Evolutionary conservation across 169 alveolate genomes (phyloP).

Genomic region (Plasmodium falciparum): DNA sequence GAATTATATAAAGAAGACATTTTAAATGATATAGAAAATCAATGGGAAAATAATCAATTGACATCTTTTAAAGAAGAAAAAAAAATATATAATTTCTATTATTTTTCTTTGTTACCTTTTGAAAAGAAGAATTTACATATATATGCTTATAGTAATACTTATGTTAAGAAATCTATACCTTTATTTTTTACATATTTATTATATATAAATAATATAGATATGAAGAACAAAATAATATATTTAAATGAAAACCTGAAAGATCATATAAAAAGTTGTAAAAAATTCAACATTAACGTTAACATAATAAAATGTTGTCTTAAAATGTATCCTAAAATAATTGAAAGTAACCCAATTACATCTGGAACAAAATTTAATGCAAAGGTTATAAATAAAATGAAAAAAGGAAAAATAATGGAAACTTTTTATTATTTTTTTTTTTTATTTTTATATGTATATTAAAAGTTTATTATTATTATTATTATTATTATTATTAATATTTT

Average conservation of each 20-base stretch:
- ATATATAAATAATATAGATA: conserved; percentile 65
- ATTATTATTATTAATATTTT: neutral
- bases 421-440: neutral
- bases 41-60: conserved; percentile 18
- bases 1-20: neutral
- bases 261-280: conserved; percentile 47
- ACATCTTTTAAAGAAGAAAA: conserved; percentile 43
- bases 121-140: conserved; percentile 55
- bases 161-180: conserved; percentile 34
- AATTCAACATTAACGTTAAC: conserved; percentile 35
- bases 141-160: conserved; percentile 41
- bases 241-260: conserved; percentile 57
- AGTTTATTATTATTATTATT: neutral
- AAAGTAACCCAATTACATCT: conserved; percentile 40
- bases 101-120: conserved; percentile 60
- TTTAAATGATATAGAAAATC: neutral
- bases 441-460: neutral
- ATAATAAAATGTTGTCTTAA: conserved; percentile 33
- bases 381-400: conserved; percentile 11
- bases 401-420: neutral
- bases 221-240: conserved; percentile 47
- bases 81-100: conserved; percentile 57
- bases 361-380: conserved; percentile 50
- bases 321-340: conserved; percentile 56
- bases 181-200: conserved; percentile 28